Evolutionary conservation across 805 yeast genomes (phyloP).

Genomic region (Candida xiaguanensis): DNA sequence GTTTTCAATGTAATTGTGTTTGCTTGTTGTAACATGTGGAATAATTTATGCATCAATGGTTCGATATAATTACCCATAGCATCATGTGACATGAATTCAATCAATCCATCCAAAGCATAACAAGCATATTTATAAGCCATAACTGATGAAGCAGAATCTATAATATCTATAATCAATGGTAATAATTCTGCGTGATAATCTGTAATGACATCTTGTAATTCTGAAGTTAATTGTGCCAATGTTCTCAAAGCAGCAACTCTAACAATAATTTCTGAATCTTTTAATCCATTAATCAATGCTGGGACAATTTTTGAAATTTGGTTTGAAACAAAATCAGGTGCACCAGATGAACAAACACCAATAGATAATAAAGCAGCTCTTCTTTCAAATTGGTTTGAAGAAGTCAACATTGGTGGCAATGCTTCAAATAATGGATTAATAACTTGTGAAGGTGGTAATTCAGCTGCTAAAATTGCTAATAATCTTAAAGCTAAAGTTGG

Average conservation of each 20-base stretch:
- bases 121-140: slow-evolving; percentile 89
- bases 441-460: slow-evolving; percentile 90
- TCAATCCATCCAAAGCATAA: slow-evolving; percentile 82
- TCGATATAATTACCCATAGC: slow-evolving; percentile 78
- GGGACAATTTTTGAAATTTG: slow-evolving; percentile 74
- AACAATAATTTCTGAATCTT: slow-evolving; percentile 71
- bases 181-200: slow-evolving; percentile 77
- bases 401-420: slow-evolving; percentile 48
- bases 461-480: slow-evolving; percentile 71
- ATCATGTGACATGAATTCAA: slow-evolving; percentile 87
- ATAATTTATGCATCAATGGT: slow-evolving; percentile 85
- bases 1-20: slow-evolving; percentile 70
- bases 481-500: slow-evolving; percentile 74
- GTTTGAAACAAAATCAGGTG: slow-evolving; percentile 85
- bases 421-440: slow-evolving; percentile 72
- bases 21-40: slow-evolving; percentile 76
- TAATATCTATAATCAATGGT: slow-evolving; percentile 81
- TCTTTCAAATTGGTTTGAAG: slow-evolving; percentile 71
- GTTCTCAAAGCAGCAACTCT: slow-evolving; percentile 84
- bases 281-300: slow-evolving; percentile 69
- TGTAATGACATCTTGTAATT: slow-evolving; percentile 81
- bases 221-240: slow-evolving; percentile 71
- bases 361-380: slow-evolving; percentile 83
- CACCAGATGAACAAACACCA: slow-evolving; percentile 83
- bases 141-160: slow-evolving; percentile 79